Percentiles rank a stretch among this genome's conserved stretches.
Evolutionary conservation across 2,329 filamentous ascomycete species (phyloP).

Genomic region (Tolypocladium sp.): DNA sequence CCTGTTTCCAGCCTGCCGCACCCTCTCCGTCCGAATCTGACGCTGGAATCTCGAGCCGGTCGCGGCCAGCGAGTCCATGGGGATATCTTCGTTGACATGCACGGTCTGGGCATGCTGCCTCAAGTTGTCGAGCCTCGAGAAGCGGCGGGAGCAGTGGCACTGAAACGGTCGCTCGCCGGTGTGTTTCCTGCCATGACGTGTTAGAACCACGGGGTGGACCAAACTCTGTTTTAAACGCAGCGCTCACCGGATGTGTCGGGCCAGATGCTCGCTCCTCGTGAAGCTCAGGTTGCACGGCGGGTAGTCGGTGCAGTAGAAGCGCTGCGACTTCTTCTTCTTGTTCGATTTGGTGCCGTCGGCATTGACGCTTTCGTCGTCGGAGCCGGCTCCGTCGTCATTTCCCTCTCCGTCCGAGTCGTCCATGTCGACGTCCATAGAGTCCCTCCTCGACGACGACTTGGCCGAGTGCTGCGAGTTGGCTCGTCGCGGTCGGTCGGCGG

Average conservation of each 20-base stretch:
- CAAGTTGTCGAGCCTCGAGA: conserved; percentile 89
- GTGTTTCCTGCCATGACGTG: conserved; percentile 60
- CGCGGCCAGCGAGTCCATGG: conserved; percentile 83
- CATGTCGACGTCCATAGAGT: conserved; percentile 66
- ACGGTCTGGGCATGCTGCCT: conserved; percentile 96
- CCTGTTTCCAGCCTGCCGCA: conserved; percentile 62
- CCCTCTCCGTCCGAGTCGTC: conserved; percentile 62
- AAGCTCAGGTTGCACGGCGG: conserved; percentile 92
- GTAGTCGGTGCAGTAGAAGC: conserved; percentile 93
- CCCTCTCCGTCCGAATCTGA: conserved; percentile 80
- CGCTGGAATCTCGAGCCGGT: conserved; percentile 87
- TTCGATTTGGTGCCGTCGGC: conserved; percentile 59
- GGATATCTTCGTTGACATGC: conserved; percentile 95
- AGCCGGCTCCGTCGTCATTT: conserved; percentile 41
- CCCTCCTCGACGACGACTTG: conserved; percentile 39
- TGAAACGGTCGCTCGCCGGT: conserved; percentile 95
- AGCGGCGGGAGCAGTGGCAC: conserved; percentile 87
- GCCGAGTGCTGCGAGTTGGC: conserved; percentile 53
- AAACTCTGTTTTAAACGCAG: not conserved
- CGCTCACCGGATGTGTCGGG: conserved; percentile 76
- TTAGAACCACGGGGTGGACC: not conserved
- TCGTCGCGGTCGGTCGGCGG: conserved; percentile 26
- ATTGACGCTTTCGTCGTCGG: conserved; percentile 57
- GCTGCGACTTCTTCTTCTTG: conserved; percentile 94
- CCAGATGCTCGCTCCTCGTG: conserved; percentile 89